Base-by-base conservation (phyloP, 192 early-diverging fungal species). In the Entomortierella chlamydospora region DNA sequence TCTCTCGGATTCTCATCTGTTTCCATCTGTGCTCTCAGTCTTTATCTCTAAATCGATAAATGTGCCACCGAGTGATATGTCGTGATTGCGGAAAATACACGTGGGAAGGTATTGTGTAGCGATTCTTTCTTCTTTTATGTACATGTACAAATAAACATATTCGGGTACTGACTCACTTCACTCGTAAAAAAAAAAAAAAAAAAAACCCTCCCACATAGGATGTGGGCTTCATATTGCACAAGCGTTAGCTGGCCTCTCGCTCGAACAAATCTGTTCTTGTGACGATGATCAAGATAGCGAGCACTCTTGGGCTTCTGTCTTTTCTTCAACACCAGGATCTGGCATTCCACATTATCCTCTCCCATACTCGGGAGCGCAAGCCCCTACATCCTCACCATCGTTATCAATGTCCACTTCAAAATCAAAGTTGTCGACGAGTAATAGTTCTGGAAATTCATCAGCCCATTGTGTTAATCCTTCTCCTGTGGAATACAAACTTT, bases 91-190 rank as follows among this genome's bases (percentile, higher is more conserved):
- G 65, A 49, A 77, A 77, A 33, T 77, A 54, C 54, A 77, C 73
- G 11, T 77, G 73, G 73, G 73, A 77, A 77, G 73, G 73, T 77
- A n/a, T n/a, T n/a, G n/a, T n/a, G n/a, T n/a, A n/a, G n/a, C n/a
- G 61, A 52, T 23, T 50, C 6, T 49, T 49, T 25, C 12, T 45
- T 45, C 3, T 62, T 34, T 9, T 23, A 15, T 51, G n/a, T 37
- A 18, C 17, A n/a, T n/a, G n/a, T n/a, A n/a, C n/a, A n/a, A n/a
- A n/a, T n/a, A n/a, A n/a, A n/a, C n/a, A n/a, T n/a, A n/a, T n/a
- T n/a, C n/a, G n/a, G n/a, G n/a, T n/a, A n/a, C n/a, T n/a, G n/a
- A n/a, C n/a, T n/a, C n/a, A n/a, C n/a, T n/a, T n/a, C n/a, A n/a
- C n/a, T n/a, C n/a, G n/a, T n/a, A n/a, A n/a, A n/a, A n/a, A n/a